Percentiles rank a stretch among this genome's conserved stretches.
phyloP scores from a whole-genome alignment of 176 grass and related monocot species.

The maize (Zea mays) region Zm-B73-REFERENCE-NAM-5.0 NC_050096.1:272332501-272333000 shows the following conservation, averaged over 20 bases:
- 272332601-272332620: neutral
- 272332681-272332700: neutral
- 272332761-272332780: neutral
- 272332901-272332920: neutral
- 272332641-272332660: neutral
- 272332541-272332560: neutral
- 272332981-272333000: neutral
- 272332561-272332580: neutral
- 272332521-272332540: slow-evolving; percentile 4
- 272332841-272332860: neutral
- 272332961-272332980: neutral
- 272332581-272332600: neutral
- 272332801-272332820: neutral
- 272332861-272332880: neutral
- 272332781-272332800: neutral
- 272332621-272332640: neutral
- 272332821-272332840: neutral
- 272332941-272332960: neutral
- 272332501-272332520: neutral
- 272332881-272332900: neutral
- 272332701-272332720: neutral
- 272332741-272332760: neutral
- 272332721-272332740: neutral
- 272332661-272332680: neutral
- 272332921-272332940: neutral